Base-by-base conservation (phyloP, 2,329 filamentous ascomycete genomes). In the Botrytis pseudocinerea region DNA sequence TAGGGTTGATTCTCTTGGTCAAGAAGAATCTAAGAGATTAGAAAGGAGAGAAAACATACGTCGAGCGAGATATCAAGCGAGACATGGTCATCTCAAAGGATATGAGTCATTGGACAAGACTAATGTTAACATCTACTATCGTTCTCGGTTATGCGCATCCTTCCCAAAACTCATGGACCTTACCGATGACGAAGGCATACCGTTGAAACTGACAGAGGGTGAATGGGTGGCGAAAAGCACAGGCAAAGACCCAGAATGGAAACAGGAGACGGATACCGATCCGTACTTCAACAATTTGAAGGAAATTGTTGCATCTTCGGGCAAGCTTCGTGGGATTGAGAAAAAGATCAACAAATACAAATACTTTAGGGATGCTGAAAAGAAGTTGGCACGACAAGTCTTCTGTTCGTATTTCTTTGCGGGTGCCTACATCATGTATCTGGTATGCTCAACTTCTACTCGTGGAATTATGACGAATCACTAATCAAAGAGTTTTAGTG, bases 91-190 rank as follows among this genome's bases (percentile, higher is more conserved):
- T 69, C 46, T 57, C 3, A 57, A 35, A 2, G 48, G 8, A 16
- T 69, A 69, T 69, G 25, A 48, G 14, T 16, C 65, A n/a, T 69
- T 69, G 38, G 46, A 69, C 46, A 69, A 69, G 32, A 54, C 46
- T 38, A 69, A 69, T 38, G 20, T 60, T 40, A 69, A 69, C 44
- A 44, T 69, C 51, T 69, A 69, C 16, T 69, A 69, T 69, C 32
- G 51, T 35, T 59, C 66, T 57, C 51, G 66, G 2, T 25, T 69
- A 42, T 60, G 25, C 22, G 38, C 38, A 38, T 69, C 51, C 1
- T 69, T 69, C 25, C 66, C n/a, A 60, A 25, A 35, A 18, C 42
- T 57, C 16, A 4, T 69, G 51, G 38, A 69, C 16, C 35, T 69
- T 35, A 60, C 10, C 35, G 38, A 69, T 51, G 46, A 69, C 2